Percentiles rank a stretch among this genome's conserved stretches.
phyloP scores from a whole-genome alignment of 768 basidiomycete genomes.

The Leccinum barrowsii region DNA sequence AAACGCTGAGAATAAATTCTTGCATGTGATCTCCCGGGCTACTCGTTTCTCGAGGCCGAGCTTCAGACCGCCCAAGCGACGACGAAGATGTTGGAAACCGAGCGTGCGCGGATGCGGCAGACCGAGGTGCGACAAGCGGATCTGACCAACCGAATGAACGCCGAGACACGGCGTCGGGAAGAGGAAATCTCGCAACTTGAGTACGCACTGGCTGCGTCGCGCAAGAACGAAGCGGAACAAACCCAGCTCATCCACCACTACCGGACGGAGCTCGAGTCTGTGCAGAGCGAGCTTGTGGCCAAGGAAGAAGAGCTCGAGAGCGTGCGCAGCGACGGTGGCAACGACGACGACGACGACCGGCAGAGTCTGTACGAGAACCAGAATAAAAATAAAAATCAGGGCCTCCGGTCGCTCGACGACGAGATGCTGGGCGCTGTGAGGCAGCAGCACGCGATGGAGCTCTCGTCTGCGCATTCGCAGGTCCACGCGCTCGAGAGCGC shows the following conservation, averaged over 20 bases:
- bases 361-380: too few species aligned
- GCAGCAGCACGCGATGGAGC: conserved; percentile 76
- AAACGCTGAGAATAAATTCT: too few species aligned
- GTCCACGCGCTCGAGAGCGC: conserved; percentile 73
- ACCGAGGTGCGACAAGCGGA: conserved; percentile 51
- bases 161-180: conserved; percentile 42
- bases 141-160: conserved; percentile 53
- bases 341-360: conserved; percentile 19
- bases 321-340: conserved; percentile 31
- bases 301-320: conserved; percentile 68
- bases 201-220: conserved; percentile 49
- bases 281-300: conserved; percentile 55
- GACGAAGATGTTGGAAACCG: conserved; percentile 58
- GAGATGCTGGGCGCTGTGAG: conserved; percentile 67
- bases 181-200: conserved; percentile 53
- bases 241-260: conserved; percentile 59
- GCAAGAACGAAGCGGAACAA: conserved; percentile 54
- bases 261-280: conserved; percentile 67
- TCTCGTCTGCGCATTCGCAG: conserved; percentile 76
- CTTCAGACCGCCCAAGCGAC: conserved; percentile 52
- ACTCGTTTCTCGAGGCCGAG: conserved; percentile 60
- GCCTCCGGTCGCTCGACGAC: conserved; percentile 58
- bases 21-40: conserved; percentile 31
- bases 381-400: neutral
- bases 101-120: conserved; percentile 59